phyloP scores from a whole-genome alignment of 2,329 filamentous ascomycete species.

The Zalaria obscura region DNA sequence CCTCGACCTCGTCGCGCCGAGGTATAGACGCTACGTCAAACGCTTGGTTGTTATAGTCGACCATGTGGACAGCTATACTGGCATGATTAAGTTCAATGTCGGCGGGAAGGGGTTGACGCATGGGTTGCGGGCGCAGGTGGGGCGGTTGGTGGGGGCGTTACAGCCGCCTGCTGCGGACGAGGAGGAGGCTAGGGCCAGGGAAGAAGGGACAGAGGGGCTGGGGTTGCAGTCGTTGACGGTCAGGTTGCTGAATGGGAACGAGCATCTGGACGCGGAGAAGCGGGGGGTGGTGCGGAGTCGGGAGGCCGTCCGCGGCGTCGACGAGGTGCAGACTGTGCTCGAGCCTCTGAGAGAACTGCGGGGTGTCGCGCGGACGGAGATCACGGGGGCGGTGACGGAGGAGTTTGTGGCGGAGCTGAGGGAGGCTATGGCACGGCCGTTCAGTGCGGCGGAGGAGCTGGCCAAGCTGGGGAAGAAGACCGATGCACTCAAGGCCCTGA shows the following conservation, averaged over 20 bases:
- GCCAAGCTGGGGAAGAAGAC: neutral
- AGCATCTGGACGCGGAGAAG: conserved; percentile 16
- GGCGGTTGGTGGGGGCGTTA: conserved; percentile 25
- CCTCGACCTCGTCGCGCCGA: conserved; percentile 25
- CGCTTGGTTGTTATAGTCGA: conserved; percentile 30
- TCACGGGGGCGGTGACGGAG: conserved; percentile 25
- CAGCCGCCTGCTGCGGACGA: conserved; percentile 4
- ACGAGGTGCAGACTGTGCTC: conserved; percentile 26
- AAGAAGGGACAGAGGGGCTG: conserved; percentile 13
- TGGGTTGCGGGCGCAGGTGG: conserved; percentile 26
- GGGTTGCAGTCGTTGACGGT: conserved; percentile 6
- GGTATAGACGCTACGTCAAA: conserved; percentile 27
- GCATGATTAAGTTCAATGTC: conserved; percentile 39
- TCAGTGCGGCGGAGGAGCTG: neutral
- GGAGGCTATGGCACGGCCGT: conserved; percentile 4
- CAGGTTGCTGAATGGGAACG: conserved; percentile 13
- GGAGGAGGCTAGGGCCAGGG: conserved; percentile 1
- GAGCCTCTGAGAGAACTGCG: conserved; percentile 24
- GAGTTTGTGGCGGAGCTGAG: conserved; percentile 20
- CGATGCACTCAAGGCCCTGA: neutral
- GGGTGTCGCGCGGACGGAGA: conserved; percentile 19
- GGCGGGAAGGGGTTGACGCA: conserved; percentile 27
- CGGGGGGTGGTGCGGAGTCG: conserved; percentile 11
- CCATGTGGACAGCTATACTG: conserved; percentile 34
- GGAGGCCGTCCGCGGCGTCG: conserved; percentile 16